These are phyloP conservation scores for Hyphochytrium catenoides DNA, from an alignment of 352 stramenopile species.

Conservation along the genomic window DNA sequence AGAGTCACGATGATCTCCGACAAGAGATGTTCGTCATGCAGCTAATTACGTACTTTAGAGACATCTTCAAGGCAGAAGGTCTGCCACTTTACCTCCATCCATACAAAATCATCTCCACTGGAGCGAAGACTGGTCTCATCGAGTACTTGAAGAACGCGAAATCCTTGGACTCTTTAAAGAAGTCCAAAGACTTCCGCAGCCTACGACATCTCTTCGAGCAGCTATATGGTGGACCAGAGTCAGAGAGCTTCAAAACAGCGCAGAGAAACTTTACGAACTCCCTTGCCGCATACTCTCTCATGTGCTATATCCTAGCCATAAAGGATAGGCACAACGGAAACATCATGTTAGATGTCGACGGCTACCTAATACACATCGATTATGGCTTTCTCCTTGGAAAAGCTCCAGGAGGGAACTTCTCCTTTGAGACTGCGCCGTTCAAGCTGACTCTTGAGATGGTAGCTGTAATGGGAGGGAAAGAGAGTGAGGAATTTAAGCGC, in stretches of 20 bases:
- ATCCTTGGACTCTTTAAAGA: constrained; percentile 89
- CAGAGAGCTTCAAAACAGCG: constrained; percentile 64
- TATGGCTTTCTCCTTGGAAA: constrained; percentile 97
- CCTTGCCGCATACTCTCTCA: constrained; percentile 92
- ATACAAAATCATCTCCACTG: constrained; percentile 89
- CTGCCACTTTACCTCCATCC: constrained; percentile 80
- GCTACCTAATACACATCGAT: constrained; percentile 96
- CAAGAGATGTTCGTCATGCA: constrained; percentile 94
- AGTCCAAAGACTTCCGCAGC: constrained; percentile 44
- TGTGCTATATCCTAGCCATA: constrained; percentile 91
- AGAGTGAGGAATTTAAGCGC: constrained; percentile 69
- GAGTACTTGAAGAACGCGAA: constrained; percentile 89
- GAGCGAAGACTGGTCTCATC: constrained; percentile 81
- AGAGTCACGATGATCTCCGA: constrained; percentile 91
- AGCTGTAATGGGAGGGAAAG: constrained; percentile 68
- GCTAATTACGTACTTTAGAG: constrained; percentile 80
- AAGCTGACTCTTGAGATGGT: constrained; percentile 90
- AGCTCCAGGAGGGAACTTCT: constrained; percentile 67
- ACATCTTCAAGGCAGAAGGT: constrained; percentile 81
- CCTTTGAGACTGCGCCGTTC: constrained; percentile 88
- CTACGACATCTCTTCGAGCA: constrained; percentile 84
- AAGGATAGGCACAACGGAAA: constrained; percentile 99
- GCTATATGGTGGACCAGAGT: constrained; percentile 65
- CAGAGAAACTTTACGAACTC: constrained; percentile 89
- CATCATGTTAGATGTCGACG: constrained; percentile 93